Conservation (phyloP, 352 stramenopile species). For the Globisporangium rhizosaccharum region DNA sequence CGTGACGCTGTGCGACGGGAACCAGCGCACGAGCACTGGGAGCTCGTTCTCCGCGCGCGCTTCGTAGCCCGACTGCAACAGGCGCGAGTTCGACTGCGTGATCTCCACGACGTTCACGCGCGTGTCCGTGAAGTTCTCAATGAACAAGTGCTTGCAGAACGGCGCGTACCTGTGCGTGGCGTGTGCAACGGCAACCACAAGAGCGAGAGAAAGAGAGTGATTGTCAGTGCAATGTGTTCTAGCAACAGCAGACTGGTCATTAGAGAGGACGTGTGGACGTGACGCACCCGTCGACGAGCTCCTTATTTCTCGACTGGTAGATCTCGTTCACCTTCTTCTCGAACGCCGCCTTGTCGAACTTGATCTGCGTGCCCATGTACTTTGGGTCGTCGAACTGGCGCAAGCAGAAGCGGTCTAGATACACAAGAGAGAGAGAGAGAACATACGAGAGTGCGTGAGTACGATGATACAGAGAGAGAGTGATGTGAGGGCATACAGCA, state of each 20-base stretch:
- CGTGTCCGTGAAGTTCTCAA: constrained; percentile 92
- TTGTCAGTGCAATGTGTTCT: neutral
- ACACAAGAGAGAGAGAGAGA: neutral
- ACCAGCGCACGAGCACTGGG: constrained; percentile 90
- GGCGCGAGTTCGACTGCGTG: constrained; percentile 90
- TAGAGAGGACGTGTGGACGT: too few species aligned
- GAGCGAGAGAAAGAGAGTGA: neutral
- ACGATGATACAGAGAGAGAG: neutral
- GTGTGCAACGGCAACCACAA: neutral
- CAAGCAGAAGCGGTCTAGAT: constrained; percentile 68
- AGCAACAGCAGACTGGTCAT: too few species aligned
- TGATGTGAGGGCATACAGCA: neutral
- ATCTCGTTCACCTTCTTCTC: constrained; percentile 81
- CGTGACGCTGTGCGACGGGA: constrained; percentile 88
- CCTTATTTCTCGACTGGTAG: constrained; percentile 51
- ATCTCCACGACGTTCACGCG: constrained; percentile 89
- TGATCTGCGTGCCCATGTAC: constrained; percentile 67
- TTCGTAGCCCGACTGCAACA: constrained; percentile 93
- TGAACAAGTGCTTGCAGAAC: constrained; percentile 99
- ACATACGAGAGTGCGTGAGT: neutral
- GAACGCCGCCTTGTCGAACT: constrained; percentile 71
- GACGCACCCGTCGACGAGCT: constrained; percentile 64
- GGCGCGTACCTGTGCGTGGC: constrained; percentile 87
- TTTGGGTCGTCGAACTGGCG: constrained; percentile 82
- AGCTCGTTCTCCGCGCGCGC: constrained; percentile 92